Evolutionary conservation across 345 rosid genomes (phyloP), one percentile per base, ranked within the genome.

Genomic region (Rubroshorea leprosula): DNA sequence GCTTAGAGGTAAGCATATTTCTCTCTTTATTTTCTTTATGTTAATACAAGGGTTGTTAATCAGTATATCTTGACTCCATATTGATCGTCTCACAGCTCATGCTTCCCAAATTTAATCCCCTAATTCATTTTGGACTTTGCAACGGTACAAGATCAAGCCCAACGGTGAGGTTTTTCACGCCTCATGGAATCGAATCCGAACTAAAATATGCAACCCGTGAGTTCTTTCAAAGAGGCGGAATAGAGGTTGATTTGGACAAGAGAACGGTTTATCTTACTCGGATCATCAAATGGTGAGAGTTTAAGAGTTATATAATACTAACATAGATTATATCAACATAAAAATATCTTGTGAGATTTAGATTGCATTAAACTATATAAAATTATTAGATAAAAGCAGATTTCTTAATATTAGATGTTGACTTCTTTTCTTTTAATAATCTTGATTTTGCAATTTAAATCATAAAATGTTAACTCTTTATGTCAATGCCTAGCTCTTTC

Each of bases 81-180:
- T 2, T 35, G 7, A 1, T 35, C 20, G 23, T 17, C 66, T 67
- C n/a, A 52, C 83, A 92, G 98, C 66, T 83, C 11, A 67, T 67
- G 41, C 68, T 77, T 65, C 63, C 69, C 24, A 86, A 72, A 63
- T 57, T 80, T 63, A 89, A 85, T 61, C 96, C 99, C 6, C 63
- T 89, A 15, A 72, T 93, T 45, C 96, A 93, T 76, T 89, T 86
- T 47, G 97, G 99, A 46, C 72, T 82, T 6, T 93, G 94, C 71
- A 76, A 82, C 14, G 99, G 99, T 54, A 74, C 99, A 27, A 82
- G 74, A 60, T 89, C 97, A 26, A 80, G 88, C 70, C 96, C 99
- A 14, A 46, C 66, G 0, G 86, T 87, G 56, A 81, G 89, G 67
- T 93, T 93, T 75, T 93, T 79, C 78, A 76, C 86, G 17, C 43